A percentile compares a stretch with the other conserved stretches of the same genome.
Evolutionary conservation across 164 flowering plant species (phyloP).

Genomic region (Vitis cinerea): DNA sequence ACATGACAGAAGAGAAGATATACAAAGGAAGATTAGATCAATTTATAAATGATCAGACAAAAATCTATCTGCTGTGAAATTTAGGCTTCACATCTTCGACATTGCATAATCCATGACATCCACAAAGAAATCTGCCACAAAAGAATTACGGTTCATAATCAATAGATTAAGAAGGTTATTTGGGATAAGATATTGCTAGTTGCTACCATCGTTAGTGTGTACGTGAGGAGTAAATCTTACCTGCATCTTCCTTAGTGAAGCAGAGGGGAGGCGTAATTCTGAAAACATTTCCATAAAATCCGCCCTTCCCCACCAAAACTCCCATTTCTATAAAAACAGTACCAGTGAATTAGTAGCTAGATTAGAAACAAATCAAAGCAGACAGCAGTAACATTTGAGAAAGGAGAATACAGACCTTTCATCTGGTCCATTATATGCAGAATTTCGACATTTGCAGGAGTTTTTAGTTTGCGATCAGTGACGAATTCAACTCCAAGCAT

Average conservation of each 20-base stretch:
- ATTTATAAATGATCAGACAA: background rate
- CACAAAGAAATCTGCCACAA: constrained; percentile 66
- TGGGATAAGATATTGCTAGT: too few relatives aligned
- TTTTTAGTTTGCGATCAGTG: constrained; percentile 70
- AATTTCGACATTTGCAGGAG: constrained; percentile 84
- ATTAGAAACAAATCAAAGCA: background rate
- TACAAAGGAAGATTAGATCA: background rate
- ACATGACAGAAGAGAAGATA: background rate
- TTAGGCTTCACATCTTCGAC: constrained; percentile 62
- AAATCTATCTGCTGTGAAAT: background rate
- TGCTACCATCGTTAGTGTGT: too few relatives aligned
- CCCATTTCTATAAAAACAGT: constrained; percentile 59
- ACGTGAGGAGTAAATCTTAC: constrained; percentile 24
- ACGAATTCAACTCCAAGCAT: constrained; percentile 95
- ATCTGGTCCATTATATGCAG: constrained; percentile 80
- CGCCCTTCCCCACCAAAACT: constrained; percentile 88
- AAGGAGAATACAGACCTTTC: constrained; percentile 62
- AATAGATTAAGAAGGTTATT: too few relatives aligned
- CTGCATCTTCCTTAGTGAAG: constrained; percentile 91
- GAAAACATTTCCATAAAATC: constrained; percentile 84
- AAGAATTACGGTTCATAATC: background rate
- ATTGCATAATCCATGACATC: constrained; percentile 71
- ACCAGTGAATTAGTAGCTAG: background rate
- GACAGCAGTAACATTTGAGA: background rate
- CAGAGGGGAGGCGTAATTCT: constrained; percentile 96